Percentiles rank a stretch among this genome's conserved stretches.
phyloP scores from a whole-genome alignment of 371 early-diverging fungal species.

The Zancudomyces culisetae region DNA sequence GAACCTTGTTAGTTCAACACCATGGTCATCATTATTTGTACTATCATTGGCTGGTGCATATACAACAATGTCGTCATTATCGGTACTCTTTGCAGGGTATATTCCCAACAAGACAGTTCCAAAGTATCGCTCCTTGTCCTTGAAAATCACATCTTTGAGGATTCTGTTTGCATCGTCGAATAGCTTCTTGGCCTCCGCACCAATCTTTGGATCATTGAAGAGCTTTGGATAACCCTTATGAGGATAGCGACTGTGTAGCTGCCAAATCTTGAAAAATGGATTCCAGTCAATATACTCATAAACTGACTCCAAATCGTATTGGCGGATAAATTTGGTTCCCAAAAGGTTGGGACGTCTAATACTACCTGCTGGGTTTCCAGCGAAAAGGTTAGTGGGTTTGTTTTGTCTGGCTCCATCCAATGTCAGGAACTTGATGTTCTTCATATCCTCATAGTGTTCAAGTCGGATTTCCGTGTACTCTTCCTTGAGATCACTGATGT shows the following conservation, averaged over 20 bases:
- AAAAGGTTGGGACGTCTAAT: conserved; percentile 57
- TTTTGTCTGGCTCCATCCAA: conserved; percentile 41
- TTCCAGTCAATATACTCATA: conserved; percentile 82
- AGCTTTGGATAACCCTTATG: conserved; percentile 91
- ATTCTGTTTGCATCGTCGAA: conserved; percentile 64
- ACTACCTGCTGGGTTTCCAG: conserved; percentile 25
- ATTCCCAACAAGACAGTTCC: conserved; percentile 67
- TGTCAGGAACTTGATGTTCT: conserved; percentile 52
- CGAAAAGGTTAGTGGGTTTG: conserved; percentile 46
- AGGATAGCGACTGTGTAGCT: conserved; percentile 81
- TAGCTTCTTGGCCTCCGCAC: conserved; percentile 73
- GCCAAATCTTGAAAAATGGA: conserved; percentile 92
- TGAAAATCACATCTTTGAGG: conserved; percentile 48
- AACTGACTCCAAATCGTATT: conserved; percentile 47
- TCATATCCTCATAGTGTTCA: conserved; percentile 78
- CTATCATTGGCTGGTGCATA: conserved; percentile 46
- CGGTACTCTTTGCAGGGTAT: conserved; percentile 64
- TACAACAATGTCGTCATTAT: conserved; percentile 57
- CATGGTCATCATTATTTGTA: conserved; percentile 30
- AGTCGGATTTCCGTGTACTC: conserved; percentile 84
- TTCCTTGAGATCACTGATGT: conserved; percentile 63
- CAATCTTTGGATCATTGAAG: conserved; percentile 78
- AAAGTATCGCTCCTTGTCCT: conserved; percentile 35
- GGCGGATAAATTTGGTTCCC: conserved; percentile 56
- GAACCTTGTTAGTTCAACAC: no score